Evolutionary conservation across 2,329 filamentous ascomycete species (phyloP).

Genomic region (Colletotrichum sp.): DNA sequence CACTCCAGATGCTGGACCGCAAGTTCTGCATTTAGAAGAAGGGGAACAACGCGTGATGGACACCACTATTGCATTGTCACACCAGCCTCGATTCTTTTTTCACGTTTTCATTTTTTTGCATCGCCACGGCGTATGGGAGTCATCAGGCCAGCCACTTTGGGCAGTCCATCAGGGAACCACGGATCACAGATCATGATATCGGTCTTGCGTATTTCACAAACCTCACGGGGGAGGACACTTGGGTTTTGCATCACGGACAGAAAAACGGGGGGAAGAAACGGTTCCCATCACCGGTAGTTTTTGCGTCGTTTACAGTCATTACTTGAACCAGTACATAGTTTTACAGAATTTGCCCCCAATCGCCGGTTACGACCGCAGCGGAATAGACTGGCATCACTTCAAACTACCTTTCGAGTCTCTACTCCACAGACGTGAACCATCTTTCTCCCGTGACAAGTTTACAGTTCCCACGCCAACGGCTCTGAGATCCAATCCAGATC

Average conservation of each 20-base stretch:
- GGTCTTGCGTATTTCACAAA: neutral
- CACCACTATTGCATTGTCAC: neutral
- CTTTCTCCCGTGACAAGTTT: neutral
- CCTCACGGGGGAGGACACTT: neutral
- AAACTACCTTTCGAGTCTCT: neutral
- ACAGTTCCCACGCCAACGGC: neutral
- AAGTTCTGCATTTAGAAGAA: conserved; percentile 49
- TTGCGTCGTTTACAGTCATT: conserved; percentile 1
- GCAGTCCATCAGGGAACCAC: neutral
- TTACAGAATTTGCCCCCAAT: neutral
- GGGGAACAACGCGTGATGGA: neutral
- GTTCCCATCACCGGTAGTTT: neutral
- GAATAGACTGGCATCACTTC: conserved; percentile 8
- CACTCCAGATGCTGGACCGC: conserved; percentile 69
- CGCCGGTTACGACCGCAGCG: neutral
- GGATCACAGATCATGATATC: neutral
- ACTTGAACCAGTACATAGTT: conserved; percentile 13
- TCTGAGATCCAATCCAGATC: neutral
- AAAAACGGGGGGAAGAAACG: neutral
- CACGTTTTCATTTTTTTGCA: neutral
- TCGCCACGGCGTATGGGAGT: conserved; percentile 16
- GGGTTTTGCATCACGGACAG: conserved; percentile 14
- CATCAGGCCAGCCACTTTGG: neutral
- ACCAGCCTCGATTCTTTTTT: neutral
- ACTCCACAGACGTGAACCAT: neutral